Evolutionary conservation across 2,329 filamentous ascomycete genomes (phyloP), one percentile per base, ranked within the genome.

Genomic region (Fusarium sp.): DNA sequence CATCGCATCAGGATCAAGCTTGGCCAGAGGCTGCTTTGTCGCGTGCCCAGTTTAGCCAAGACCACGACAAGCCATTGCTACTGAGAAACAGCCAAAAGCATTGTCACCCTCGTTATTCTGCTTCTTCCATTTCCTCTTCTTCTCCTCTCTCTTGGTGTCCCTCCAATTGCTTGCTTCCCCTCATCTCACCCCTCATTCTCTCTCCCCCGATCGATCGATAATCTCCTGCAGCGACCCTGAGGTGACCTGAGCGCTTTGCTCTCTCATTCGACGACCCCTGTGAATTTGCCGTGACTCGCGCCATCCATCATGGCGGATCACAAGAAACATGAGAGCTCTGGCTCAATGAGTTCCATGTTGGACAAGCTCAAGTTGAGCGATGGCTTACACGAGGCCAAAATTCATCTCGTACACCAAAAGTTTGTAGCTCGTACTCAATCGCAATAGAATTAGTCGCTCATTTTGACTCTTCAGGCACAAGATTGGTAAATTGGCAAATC

Each of bases 401-500:
- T 90, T 59, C 81, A 82, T 44, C 77, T 91, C 38, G 85, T 85
- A 57, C 86, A 91, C 76, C 87, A 89, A 76, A 91, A 91, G 89
- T 90, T 17, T 38, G 49, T 38, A 9, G 6, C 31, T 36, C 10
- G 18, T 12, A 52, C 31, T 36, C 76, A 47, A 65, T 65, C 36
- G 11, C 25, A 42, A 79, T 27, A 67, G 36, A 72, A 57, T 46
- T 27, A 4, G 14, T 46, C 13, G 31, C 68, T 70, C 18, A 73
- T 50, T 27, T 54, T 9, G 4, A 38, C 18, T 22, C n/a, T 33
- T 9, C 61, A 83, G 82, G 60, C 79, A 91, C 72, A 84, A 90
- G 65, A 85, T 91, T 75, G 90, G 90, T 58, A 92, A 92, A 78
- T 81, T 91, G 54, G 87, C 81, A 44, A 92, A 92, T 73, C 73